A percentile compares a stretch with the other conserved stretches of the same genome.
Evolutionary conservation across 805 yeast species (phyloP).

Genomic region (Jamesozyma piceae): DNA sequence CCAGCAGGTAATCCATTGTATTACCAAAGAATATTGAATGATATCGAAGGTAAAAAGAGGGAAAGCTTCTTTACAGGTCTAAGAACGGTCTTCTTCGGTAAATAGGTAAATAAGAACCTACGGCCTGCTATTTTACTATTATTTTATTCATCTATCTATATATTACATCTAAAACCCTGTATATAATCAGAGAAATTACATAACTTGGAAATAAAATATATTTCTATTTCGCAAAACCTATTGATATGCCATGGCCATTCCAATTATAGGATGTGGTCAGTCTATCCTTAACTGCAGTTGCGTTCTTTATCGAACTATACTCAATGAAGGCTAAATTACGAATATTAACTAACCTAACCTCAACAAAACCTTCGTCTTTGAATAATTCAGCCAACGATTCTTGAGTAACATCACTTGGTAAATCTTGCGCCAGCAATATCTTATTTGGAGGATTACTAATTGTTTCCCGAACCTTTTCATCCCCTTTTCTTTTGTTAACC

Average conservation of each 20-base stretch:
- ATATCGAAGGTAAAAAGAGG: slow-evolving; percentile 60
- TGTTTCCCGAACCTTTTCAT: slow-evolving; percentile 8
- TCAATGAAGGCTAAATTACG: slow-evolving; percentile 76
- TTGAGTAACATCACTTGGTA: slow-evolving; percentile 39
- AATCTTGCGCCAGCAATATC: slow-evolving; percentile 53
- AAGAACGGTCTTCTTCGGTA: slow-evolving; percentile 70
- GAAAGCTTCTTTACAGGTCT: slow-evolving; percentile 58
- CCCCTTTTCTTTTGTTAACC: slow-evolving; percentile 7
- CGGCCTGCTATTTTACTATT: background rate
- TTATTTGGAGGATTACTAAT: slow-evolving; percentile 53
- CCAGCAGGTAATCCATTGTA: slow-evolving; percentile 86
- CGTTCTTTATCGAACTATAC: slow-evolving; percentile 46
- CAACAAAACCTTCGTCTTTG: slow-evolving; percentile 49
- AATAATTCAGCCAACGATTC: slow-evolving; percentile 41
- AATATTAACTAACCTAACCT: slow-evolving; percentile 55
- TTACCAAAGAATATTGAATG: slow-evolving; percentile 60
- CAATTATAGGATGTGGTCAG: slow-evolving; percentile 12
- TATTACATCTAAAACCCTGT: background rate
- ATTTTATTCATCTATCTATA: background rate
- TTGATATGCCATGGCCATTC: slow-evolving; percentile 10
- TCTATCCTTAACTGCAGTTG: slow-evolving; percentile 27
- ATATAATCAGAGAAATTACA: background rate
- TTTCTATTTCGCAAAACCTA: slow-evolving; percentile 25
- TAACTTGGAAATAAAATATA: background rate
- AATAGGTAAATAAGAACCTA: slow-evolving; percentile 24